A percentile compares a stretch with the other conserved stretches of the same genome.
These are phyloP conservation scores for Aureobasidium melanogenum DNA, from an alignment of 2,329 filamentous ascomycete genomes.

Conservation along the genomic window DNA sequence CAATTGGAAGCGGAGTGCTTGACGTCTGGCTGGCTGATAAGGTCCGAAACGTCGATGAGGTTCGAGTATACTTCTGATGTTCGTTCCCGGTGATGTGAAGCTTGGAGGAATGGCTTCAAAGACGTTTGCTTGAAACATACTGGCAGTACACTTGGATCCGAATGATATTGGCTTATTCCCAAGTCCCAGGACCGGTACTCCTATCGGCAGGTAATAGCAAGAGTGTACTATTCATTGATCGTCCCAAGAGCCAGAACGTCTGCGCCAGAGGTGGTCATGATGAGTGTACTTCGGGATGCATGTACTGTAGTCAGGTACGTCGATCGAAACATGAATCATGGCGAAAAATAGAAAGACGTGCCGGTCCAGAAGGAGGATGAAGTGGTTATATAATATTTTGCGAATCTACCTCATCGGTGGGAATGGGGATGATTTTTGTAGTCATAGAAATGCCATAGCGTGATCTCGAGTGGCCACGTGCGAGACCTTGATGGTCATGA, in stretches of 20 bases:
- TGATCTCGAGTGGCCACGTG: slow-evolving; percentile 2
- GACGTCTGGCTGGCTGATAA: too few relatives aligned
- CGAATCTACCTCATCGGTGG: background rate
- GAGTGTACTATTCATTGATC: background rate
- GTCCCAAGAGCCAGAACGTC: background rate
- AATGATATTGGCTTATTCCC: background rate
- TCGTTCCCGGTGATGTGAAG: too few relatives aligned
- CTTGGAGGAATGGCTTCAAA: background rate
- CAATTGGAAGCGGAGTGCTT: too few relatives aligned
- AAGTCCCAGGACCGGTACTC: background rate
- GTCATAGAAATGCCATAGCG: slow-evolving; percentile 10
- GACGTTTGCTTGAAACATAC: background rate
- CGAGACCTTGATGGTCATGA: slow-evolving; percentile 4
- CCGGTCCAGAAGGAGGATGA: background rate
- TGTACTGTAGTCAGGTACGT: background rate
- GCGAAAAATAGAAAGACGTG: background rate
- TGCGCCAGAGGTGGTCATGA: background rate
- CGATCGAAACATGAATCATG: too few relatives aligned
- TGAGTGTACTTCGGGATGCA: background rate
- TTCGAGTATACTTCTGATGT: too few relatives aligned
- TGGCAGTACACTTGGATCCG: background rate
- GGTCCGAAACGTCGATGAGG: too few relatives aligned
- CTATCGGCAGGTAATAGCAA: background rate
- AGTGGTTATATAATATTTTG: background rate
- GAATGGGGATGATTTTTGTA: slow-evolving; percentile 1